phyloP scores from a whole-genome alignment of 495 filamentous ascomycete genomes.

The Aspergillus saccharolyticus region DNA sequence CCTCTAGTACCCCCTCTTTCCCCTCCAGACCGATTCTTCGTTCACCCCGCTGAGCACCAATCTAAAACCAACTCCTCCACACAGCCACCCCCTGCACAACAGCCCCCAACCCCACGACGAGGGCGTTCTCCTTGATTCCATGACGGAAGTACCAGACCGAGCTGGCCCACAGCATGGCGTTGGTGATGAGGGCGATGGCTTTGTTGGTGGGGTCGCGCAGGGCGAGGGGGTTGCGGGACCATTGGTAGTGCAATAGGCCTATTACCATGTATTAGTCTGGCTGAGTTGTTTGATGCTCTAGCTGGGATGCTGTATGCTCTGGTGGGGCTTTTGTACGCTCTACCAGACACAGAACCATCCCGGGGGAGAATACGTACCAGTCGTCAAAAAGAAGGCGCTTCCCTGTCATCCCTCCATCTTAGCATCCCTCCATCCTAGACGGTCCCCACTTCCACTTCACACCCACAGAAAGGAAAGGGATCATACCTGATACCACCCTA shows the following conservation, averaged over 20 bases:
- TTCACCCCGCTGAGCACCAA: too few species aligned
- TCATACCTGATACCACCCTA: constrained; percentile 32
- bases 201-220: constrained; percentile 29
- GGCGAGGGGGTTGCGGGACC: constrained; percentile 21
- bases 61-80: neutral
- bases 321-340: too few species aligned
- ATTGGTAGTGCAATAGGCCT: constrained; percentile 32
- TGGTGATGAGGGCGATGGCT: constrained; percentile 25
- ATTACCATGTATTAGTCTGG: neutral
- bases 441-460: too few species aligned
- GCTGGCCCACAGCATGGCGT: constrained; percentile 23
- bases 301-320: too few species aligned
- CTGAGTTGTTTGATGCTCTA: too few species aligned
- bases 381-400: constrained; percentile 26
- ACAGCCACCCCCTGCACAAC: constrained; percentile 22
- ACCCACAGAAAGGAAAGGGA: too few species aligned
- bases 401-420: constrained; percentile 11
- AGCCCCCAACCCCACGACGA: constrained; percentile 23
- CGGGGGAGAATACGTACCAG: constrained; percentile 15
- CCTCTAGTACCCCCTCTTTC: too few species aligned
- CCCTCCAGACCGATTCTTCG: too few species aligned
- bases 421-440: too few species aligned
- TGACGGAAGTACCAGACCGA: constrained; percentile 28
- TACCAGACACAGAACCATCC: too few species aligned
- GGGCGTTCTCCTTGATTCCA: constrained; percentile 22